Base-by-base conservation (phyloP, 495 filamentous ascomycete genomes). In the Aspergillus asperescens region DNA sequence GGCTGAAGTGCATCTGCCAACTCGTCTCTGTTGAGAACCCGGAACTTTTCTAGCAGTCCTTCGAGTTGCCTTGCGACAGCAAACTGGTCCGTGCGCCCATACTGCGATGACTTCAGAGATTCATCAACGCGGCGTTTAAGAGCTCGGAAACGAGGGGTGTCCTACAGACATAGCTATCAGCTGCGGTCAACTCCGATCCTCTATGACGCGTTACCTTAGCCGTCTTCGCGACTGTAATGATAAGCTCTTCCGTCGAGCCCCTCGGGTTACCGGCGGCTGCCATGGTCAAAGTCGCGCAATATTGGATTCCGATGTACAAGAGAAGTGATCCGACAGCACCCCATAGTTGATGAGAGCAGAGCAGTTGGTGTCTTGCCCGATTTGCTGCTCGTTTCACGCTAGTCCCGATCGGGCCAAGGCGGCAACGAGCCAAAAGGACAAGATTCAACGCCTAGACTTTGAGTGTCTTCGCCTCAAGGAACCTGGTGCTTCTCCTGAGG, bases 21-120 rank as follows among this genome's bases (percentile, higher is more conserved):
- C 13, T 83, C 80, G 63, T 96, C 90, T 51, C 83, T 78, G 65
- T 86, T 83, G 25, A 87, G 73, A 41, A 96, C 76, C 32, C 81
- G 79, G 64, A 95, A 95, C 59, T 92, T 92, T 67, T 98, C 93
- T 55, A 89, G 86, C 15, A 95, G 75, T 3, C 93, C 93, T 19
- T 85, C 80, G 5, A 95, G 77, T 28, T 79, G 82, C 15, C 78
- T 77, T 20, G 80, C 69, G 10, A 96, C 82, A 25, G 89, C 88
- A 63, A 96, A 98, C 60, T 94, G 92, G 70, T 96, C 93, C 0
- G 84, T 89, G 28, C 90, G 82, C 18, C 73, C 74, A 72, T 86
- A 85, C 29, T 71, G 77, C 46, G 85, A 75, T 29, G 82, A 68
- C 71, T 64, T 64, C n/a, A 73, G 27, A 10, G 50, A 50, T 8